Percentiles rank a stretch among this genome's conserved stretches.
Evolutionary conservation across 371 early-diverging fungal species (phyloP).

Genomic region (Mortierella sp.): DNA sequence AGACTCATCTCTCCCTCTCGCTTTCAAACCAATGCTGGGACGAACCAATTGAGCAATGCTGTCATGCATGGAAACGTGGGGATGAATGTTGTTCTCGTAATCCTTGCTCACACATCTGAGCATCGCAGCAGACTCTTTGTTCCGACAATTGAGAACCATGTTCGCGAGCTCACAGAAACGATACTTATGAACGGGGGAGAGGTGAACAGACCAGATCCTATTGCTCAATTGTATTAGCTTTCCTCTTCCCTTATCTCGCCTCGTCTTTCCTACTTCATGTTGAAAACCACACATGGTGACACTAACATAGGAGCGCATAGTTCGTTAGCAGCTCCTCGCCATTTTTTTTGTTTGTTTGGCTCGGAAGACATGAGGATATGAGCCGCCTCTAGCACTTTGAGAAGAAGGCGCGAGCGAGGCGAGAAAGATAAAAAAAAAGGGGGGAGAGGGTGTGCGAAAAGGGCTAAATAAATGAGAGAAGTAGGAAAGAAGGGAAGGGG

Average conservation of each 20-base stretch:
- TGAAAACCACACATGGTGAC: neutral
- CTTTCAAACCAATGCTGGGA: too few relatives aligned
- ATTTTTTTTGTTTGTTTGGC: neutral
- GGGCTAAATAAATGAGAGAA: neutral
- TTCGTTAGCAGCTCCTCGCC: neutral
- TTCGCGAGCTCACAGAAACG: neutral
- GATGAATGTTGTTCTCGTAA: neutral
- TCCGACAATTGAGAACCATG: neutral
- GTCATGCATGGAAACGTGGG: conserved; percentile 15
- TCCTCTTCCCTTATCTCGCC: neutral
- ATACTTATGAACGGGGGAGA: neutral
- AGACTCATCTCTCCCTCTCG: too few relatives aligned
- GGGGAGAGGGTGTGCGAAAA: neutral
- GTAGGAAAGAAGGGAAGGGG: neutral
- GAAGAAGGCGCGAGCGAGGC: neutral
- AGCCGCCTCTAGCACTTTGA: neutral
- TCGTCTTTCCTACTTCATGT: neutral
- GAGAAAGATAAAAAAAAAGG: neutral
- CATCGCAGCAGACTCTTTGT: neutral
- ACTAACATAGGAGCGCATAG: neutral
- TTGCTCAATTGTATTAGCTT: neutral
- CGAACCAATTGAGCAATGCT: neutral
- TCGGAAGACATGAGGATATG: neutral
- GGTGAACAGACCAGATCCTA: neutral
- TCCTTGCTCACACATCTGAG: neutral